These are phyloP conservation scores for Penicillium pulvis DNA, from an alignment of 495 filamentous ascomycete genomes.

Conservation along the genomic window DNA sequence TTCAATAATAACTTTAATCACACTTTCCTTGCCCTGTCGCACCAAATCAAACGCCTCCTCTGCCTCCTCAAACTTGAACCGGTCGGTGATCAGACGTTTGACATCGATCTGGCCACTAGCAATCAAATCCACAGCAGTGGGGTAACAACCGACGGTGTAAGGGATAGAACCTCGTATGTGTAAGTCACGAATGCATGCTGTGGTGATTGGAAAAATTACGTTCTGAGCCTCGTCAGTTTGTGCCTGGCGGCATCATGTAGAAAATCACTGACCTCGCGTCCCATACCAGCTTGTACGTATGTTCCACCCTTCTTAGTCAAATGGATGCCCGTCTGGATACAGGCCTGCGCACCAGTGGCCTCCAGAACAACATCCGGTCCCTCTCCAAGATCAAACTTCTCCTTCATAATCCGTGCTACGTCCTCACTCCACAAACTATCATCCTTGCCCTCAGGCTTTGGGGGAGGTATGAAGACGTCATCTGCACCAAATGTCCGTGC, in stretches of 20 bases:
- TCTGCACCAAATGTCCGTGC: slow-evolving; percentile 68
- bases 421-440: slow-evolving; percentile 59
- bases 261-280: slow-evolving; percentile 57
- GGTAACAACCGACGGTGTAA: slow-evolving; percentile 78
- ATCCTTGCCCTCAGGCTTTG: slow-evolving; percentile 14
- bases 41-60: slow-evolving; percentile 79
- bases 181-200: slow-evolving; percentile 79
- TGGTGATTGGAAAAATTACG: slow-evolving; percentile 80
- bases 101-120: slow-evolving; percentile 66
- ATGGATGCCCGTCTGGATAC: slow-evolving; percentile 74
- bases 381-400: slow-evolving; percentile 40
- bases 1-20: slow-evolving; percentile 82
- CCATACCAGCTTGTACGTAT: slow-evolving; percentile 88
- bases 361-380: slow-evolving; percentile 84
- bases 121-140: slow-evolving; percentile 73
- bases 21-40: slow-evolving; percentile 71
- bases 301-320: slow-evolving; percentile 70
- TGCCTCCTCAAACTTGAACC: slow-evolving; percentile 71
- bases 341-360: slow-evolving; percentile 77
- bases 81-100: slow-evolving; percentile 68
- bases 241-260: background rate
- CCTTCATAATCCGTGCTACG: slow-evolving; percentile 58
- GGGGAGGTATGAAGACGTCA: slow-evolving; percentile 60
- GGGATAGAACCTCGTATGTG: slow-evolving; percentile 81
- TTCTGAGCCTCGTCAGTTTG: slow-evolving; percentile 38